Evolutionary conservation across 2,329 filamentous ascomycete genomes (phyloP).

Genomic region (Neurospora sp.): DNA sequence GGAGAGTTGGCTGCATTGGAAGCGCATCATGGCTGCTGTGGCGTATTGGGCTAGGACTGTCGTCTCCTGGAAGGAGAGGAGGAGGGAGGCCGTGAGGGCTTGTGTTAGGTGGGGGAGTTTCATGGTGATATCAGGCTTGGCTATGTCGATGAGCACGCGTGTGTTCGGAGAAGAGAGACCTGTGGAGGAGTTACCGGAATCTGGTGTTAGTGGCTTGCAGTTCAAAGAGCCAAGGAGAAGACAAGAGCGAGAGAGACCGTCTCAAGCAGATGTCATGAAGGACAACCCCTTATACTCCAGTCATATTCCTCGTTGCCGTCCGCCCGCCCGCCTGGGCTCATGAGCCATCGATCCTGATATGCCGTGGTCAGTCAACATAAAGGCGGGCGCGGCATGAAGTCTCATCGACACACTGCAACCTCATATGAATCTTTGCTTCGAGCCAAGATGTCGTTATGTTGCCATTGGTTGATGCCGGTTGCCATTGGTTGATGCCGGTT

Average conservation of each 20-base stretch:
- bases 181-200: too few relatives aligned
- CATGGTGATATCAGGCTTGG: not conserved
- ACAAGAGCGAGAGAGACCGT: not conserved
- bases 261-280: not conserved
- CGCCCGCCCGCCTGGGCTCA: not conserved
- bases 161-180: not conserved
- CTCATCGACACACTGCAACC: not conserved
- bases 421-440: not conserved
- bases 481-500: not conserved
- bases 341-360: not conserved
- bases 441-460: not conserved
- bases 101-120: slow-evolving; percentile 1
- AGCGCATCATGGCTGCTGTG: slow-evolving; percentile 17
- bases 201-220: too few relatives aligned
- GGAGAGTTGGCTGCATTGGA: slow-evolving; percentile 16
- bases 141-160: not conserved
- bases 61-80: slow-evolving; percentile 2
- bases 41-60: slow-evolving; percentile 8
- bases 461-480: not conserved
- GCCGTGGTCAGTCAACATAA: not conserved
- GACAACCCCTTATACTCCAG: not conserved
- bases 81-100: slow-evolving; percentile 5
- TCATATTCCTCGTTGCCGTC: not conserved
- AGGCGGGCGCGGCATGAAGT: not conserved
- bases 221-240: not conserved